These are phyloP conservation scores for Schizochytrium sp. DNA, from an alignment of 108 stramenopile species.

Conservation along the genomic window DNA sequence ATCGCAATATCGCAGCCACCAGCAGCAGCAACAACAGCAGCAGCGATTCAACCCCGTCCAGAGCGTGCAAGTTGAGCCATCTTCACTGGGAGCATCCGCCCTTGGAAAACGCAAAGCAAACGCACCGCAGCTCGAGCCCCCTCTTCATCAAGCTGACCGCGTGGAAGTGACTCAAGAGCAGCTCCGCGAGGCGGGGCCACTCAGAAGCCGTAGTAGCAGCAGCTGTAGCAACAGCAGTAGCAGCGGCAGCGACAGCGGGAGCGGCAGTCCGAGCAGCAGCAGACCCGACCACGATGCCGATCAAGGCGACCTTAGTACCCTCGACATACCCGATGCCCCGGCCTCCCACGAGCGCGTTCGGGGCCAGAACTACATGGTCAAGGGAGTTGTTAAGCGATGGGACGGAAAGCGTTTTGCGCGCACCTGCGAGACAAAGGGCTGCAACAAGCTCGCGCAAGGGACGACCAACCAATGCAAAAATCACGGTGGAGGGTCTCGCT, in stretches of 20 bases:
- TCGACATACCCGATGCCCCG: not conserved
- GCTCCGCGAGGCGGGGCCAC: too few species aligned
- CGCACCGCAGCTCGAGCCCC: too few species aligned
- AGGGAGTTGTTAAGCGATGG: not conserved
- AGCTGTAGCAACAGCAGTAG: not conserved
- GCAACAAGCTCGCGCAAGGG: slow-evolving; percentile 13
- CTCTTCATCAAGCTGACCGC: too few species aligned
- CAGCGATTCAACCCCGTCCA: too few species aligned
- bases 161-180: too few species aligned
- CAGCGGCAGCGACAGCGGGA: not conserved
- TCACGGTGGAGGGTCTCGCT: not conserved
- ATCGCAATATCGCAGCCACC: too few species aligned
- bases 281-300: not conserved
- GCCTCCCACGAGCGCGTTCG: not conserved
- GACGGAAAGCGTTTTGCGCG: slow-evolving; percentile 4
- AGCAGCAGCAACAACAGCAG: too few species aligned
- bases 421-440: not conserved
- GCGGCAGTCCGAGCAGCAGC: not conserved
- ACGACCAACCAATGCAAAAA: not conserved
- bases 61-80: too few species aligned
- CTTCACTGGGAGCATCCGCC: too few species aligned
- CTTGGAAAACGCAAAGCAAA: too few species aligned
- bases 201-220: not conserved
- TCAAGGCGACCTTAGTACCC: not conserved
- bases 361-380: not conserved